A percentile compares a stretch with the other conserved stretches of the same genome.
Conservation (phyloP, 768 basidiomycete species). For the Hortiboletus campestris region DNA sequence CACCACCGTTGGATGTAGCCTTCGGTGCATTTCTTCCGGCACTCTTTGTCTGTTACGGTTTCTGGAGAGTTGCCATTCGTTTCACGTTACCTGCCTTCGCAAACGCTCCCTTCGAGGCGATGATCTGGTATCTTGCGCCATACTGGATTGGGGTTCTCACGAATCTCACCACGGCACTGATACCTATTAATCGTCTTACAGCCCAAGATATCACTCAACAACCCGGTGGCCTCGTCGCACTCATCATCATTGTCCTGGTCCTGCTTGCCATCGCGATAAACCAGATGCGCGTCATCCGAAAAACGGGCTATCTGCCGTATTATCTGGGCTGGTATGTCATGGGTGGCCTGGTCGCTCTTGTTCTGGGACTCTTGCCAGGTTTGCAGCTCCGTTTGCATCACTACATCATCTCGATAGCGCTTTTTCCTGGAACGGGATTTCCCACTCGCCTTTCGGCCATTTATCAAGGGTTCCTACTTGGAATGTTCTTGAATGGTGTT, state of each 20-base stretch:
- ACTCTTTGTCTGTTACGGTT: conserved; percentile 73
- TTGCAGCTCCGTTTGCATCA: conserved; percentile 76
- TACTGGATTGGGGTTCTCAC: conserved; percentile 79
- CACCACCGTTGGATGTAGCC: conserved; percentile 68
- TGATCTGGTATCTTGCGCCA: conserved; percentile 70
- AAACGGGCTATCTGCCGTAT: conserved; percentile 79
- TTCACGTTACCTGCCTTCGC: conserved; percentile 71
- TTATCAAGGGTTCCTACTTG: conserved; percentile 78
- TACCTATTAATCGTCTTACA: conserved; percentile 78
- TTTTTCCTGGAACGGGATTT: conserved; percentile 78
- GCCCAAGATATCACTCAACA: conserved; percentile 62
- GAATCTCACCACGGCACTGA: conserved; percentile 66
- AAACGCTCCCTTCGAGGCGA: conserved; percentile 67
- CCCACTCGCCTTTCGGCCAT: conserved; percentile 78
- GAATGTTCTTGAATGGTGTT: conserved; percentile 77
- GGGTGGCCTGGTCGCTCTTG: conserved; percentile 63
- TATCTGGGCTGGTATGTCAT: conserved; percentile 73
- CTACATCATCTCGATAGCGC: conserved; percentile 71
- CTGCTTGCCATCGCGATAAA: conserved; percentile 61
- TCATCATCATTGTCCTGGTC: conserved; percentile 66
- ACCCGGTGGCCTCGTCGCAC: conserved; percentile 63
- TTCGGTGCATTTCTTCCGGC: conserved; percentile 77
- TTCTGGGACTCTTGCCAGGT: conserved; percentile 68
- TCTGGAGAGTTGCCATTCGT: conserved; percentile 76
- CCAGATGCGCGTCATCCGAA: conserved; percentile 78